Base-by-base conservation (phyloP, 2,329 filamentous ascomycete species). In the Cytospora leucostoma region DNA sequence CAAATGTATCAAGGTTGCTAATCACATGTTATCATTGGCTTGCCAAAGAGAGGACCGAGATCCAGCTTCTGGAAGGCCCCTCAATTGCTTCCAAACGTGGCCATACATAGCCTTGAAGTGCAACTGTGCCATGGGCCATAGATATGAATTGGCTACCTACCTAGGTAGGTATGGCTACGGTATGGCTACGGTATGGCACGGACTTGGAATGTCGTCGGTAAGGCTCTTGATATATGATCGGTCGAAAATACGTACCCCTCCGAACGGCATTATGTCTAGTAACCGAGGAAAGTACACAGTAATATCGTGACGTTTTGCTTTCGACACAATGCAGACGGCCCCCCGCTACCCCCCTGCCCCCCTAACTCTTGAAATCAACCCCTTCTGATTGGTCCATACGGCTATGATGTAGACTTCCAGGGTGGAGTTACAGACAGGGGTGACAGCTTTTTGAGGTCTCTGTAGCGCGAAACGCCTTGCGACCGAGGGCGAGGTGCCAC, bases 201-300 rank as follows among this genome's bases (percentile, higher is more conserved):
- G 27, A 27, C 27, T 27, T 27, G 27, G 27, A 27, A 27, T 44
- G 40, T 44, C 40, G 15, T 19, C 40, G 10, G 27, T 15, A 32
- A 34, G 32, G 13, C 32, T 53, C 19, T 37, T 11, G 49, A 38
- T 38, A 44, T 50, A 63, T 51, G n/a, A 55, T 61, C 64, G 64
- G 61, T 65, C 64, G 64, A 61, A 65, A 38, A 63, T 65, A 65
- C 64, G 64, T 58, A 44, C 53, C 21, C 50, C 55, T 47, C 64
- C 61, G 64, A 54, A 34, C 38, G 38, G 56, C 44, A 38, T 33
- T 34, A 52, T 34, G 59, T n/a, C 51, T 34, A 49, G 12, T 38
- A 19, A 54, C 50, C 50, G 49, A 21, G 40, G 7, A 3, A 47
- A 47, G 44, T 47, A 47, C 44, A 47, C 44, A 19, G 44, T 47